These are phyloP conservation scores for Mycena amicta DNA, from an alignment of 768 basidiomycete species.

Conservation along the genomic window DNA sequence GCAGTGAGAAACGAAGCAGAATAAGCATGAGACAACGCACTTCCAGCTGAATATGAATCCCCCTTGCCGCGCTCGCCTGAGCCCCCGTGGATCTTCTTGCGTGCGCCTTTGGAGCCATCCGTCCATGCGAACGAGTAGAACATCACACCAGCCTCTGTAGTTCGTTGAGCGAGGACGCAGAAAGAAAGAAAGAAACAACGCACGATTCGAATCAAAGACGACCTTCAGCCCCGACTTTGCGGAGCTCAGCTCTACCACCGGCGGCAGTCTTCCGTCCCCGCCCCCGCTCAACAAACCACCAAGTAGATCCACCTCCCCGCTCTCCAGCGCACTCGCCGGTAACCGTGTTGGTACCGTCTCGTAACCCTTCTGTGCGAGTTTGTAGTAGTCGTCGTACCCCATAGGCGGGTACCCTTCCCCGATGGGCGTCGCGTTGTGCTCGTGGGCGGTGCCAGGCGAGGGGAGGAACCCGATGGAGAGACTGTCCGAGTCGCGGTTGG, in stretches of 20 bases:
- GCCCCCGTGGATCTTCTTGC: conserved; percentile 78
- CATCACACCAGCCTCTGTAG: conserved; percentile 70
- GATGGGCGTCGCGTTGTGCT: conserved; percentile 53
- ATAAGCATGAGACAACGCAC: conserved; percentile 39
- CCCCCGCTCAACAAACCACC: conserved; percentile 39
- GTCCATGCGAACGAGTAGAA: conserved; percentile 69
- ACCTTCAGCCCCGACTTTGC: conserved; percentile 61
- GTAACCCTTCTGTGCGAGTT: conserved; percentile 44
- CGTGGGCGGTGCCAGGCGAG: conserved; percentile 51
- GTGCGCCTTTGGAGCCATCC: conserved; percentile 48
- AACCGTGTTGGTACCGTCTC: conserved; percentile 51
- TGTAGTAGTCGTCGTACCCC: conserved; percentile 74
- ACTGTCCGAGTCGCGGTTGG: conserved; percentile 50
- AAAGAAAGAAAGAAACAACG: conserved; percentile 29
- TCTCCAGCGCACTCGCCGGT: conserved; percentile 40
- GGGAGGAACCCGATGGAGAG: conserved; percentile 59
- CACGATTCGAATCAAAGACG: conserved; percentile 71
- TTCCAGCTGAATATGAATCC: conserved; percentile 60
- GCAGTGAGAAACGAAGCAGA: too few relatives aligned
- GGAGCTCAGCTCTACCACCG: conserved; percentile 57
- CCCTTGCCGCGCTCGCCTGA: conserved; percentile 56
- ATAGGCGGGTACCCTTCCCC: conserved; percentile 56
- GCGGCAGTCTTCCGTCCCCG: conserved; percentile 37
- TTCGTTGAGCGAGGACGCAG: background rate
- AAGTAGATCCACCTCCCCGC: conserved; percentile 47